Evolutionary conservation across 2,329 filamentous ascomycete genomes (phyloP), one percentile per base, ranked within the genome.

Genomic region (Orbilia blumenaviensis): DNA sequence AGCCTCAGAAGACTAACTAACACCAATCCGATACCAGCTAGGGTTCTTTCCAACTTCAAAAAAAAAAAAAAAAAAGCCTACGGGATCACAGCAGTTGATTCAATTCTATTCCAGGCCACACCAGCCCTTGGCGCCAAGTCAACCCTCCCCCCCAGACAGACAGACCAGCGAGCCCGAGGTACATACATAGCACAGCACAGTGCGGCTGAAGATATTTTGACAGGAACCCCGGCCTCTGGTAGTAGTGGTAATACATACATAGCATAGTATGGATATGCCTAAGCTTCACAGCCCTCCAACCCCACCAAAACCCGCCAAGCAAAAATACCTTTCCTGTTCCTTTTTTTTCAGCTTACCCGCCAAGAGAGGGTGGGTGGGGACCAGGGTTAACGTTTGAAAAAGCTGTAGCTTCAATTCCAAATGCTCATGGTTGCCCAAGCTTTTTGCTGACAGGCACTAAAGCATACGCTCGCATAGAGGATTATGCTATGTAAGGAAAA

Each of bases 391-490:
- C n/a, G n/a, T n/a, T n/a, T n/a, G n/a, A n/a, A n/a, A n/a, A n/a
- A n/a, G n/a, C n/a, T n/a, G n/a, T 16, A 29, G 44, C 54, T 67
- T n/a, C n/a, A n/a, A 75, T 75, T 75, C 69, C 69, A 75, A 75
- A 75, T 75, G 69, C 16, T 46, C 36, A 32, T 25, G 48, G 34
- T 58, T 4, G 32, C 36, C 32, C 34, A 46, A 23, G 50, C 23
- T 60, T 54, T 18, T 34, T 68, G 64, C 64, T 68, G 42, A 68
- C 64, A 23, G 41, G 34, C 42, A 52, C 50, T 29, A 38, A 5
- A 41, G 4, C 6, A 41, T 41, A 34, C 54, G 23, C 66, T 56
- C 56, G 46, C 52, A 21, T 2, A n/a, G 3, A 56, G 12, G 18
- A 12, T n/a, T n/a, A n/a, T n/a, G n/a, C n/a, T n/a, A n/a, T n/a